Conservation (phyloP, 176 grass and related monocot genomes). For the Oryza glaberrima region DNA sequence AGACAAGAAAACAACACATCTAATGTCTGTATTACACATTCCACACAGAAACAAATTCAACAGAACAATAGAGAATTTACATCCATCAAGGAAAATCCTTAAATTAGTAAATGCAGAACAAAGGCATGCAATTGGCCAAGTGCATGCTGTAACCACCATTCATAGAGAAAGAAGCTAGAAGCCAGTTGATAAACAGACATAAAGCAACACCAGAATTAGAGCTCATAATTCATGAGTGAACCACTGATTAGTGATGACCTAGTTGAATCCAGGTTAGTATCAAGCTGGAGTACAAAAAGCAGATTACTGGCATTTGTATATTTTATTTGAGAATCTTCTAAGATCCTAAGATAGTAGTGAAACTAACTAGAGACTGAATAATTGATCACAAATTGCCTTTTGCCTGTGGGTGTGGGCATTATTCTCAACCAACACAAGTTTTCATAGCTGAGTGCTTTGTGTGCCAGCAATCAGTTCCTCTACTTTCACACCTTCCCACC, state of each 20-base stretch:
- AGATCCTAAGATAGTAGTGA: neutral
- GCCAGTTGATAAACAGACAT: neutral
- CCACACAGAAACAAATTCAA: constrained; percentile 4
- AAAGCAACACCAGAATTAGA: neutral
- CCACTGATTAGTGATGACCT: neutral
- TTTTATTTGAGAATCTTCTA: neutral
- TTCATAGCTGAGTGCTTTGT: neutral
- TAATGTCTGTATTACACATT: constrained; percentile 1
- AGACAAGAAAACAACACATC: neutral
- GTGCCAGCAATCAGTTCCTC: constrained; percentile 12
- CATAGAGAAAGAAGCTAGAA: neutral
- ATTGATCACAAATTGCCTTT: neutral
- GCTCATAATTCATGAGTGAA: neutral
- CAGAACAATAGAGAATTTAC: neutral
- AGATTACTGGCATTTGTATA: neutral
- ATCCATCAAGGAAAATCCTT: constrained; percentile 2
- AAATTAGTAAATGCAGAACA: neutral
- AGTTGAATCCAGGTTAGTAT: constrained; percentile 1
- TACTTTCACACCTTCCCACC: neutral
- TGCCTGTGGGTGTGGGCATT: neutral
- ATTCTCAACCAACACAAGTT: neutral
- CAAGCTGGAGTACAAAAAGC: neutral
- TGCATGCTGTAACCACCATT: neutral
- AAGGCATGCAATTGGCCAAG: neutral
- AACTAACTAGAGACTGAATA: neutral